Evolutionary conservation across 306 rosid genomes (phyloP), one percentile per base, ranked within the genome.

Genomic region (Prunus mira): DNA sequence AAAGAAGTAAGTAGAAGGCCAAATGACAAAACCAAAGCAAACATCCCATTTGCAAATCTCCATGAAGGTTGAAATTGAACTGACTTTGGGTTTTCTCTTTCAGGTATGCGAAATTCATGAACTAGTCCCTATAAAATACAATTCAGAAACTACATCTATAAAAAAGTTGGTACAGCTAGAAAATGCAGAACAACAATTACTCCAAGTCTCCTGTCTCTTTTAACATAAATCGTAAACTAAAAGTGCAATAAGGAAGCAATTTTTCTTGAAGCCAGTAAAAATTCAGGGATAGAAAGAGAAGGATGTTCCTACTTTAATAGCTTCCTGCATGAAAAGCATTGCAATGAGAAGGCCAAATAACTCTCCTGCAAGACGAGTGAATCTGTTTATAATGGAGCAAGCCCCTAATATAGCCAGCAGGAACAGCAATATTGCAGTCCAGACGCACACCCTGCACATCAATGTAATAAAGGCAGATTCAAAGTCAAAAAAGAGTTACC

Each of bases 1-100:
- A 86, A 57, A n/a, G 92, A 87, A 62, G 94, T 89, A 73, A 86
- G 88, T 65, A 91, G 84, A 63, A 91, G 92, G 27, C 95, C 95
- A 82, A 91, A 91, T 28, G 91, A 89, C 61, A 91, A 81, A 82
- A 91, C 84, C 84, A 91, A 77, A 76, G 97, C 89, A 89, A 89
- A 89, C 93, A 91, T 86, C 78, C 97, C 97, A 77, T 91, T 89
- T 78, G 90, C 92, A 68, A 91, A 91, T 83, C 94, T 91, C 97
- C 97, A 91, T 9, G 94, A 79, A 74, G 89, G 80, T 76, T 91
- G 93, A 81, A 87, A 89, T 80, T 89, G 90, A 34, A 82, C 64
- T 69, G 83, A 78, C 43, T 78, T 78, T 69, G 81, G 84, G 75
- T 83, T 72, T 80, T 83, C 76, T 78, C 94, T 86, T 80, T 86